phyloP scores from a whole-genome alignment of 2,329 filamentous ascomycete genomes.

The Cladosporium cucumerinum region DNA sequence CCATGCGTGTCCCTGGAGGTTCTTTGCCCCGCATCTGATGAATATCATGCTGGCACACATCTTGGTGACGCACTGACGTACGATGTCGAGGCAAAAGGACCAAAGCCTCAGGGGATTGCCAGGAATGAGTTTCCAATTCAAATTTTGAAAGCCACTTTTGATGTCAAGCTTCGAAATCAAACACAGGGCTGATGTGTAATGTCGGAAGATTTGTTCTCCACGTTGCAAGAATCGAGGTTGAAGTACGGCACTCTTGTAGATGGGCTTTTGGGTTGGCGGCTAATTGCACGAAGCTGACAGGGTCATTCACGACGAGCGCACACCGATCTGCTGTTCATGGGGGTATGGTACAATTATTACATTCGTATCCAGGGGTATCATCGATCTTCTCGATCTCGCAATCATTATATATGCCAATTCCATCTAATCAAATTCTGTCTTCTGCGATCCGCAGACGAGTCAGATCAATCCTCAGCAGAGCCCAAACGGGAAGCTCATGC shows the following conservation, averaged over 20 bases:
- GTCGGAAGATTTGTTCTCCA: not conserved
- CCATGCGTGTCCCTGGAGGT: conserved; percentile 39
- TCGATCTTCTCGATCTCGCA: not conserved
- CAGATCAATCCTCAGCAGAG: not conserved
- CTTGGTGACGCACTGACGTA: conserved; percentile 44
- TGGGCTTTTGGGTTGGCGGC: not conserved
- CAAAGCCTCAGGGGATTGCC: conserved; percentile 3
- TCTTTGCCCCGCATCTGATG: conserved; percentile 48
- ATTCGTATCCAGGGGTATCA: not conserved
- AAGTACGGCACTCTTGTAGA: not conserved
- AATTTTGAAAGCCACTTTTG: not conserved
- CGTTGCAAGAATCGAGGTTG: not conserved
- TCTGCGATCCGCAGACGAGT: not conserved
- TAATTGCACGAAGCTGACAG: not conserved
- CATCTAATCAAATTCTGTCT: not conserved
- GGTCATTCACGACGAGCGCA: not conserved
- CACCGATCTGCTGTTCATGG: not conserved
- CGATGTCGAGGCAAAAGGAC: conserved; percentile 30
- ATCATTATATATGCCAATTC: not conserved
- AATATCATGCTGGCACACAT: conserved; percentile 45
- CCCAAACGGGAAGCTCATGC: not conserved
- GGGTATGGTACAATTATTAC: not conserved
- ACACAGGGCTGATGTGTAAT: not conserved
- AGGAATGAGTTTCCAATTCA: conserved; percentile 13
- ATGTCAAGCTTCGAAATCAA: not conserved